Percentiles rank a stretch among this genome's conserved stretches.
Evolutionary conservation across 2,329 filamentous ascomycete genomes (phyloP).

Genomic region (Cladosporium sp.): DNA sequence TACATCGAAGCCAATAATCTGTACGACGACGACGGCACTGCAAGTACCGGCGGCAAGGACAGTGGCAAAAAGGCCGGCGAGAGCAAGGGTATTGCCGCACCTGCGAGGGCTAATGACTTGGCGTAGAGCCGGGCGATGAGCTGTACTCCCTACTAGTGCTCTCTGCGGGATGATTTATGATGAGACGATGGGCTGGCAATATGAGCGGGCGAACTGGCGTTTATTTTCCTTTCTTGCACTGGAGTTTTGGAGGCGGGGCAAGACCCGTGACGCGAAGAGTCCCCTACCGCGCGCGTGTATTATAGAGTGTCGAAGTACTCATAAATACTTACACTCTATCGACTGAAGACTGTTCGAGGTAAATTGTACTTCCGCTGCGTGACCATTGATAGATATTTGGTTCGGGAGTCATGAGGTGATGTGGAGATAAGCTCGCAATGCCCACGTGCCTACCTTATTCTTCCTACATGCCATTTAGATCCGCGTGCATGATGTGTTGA

Average conservation of each 20-base stretch:
- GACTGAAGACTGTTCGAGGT: background rate
- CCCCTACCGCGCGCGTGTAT: constrained; percentile 1
- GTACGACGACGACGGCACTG: constrained; percentile 35
- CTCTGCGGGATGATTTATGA: constrained; percentile 12
- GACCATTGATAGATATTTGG: too few relatives aligned
- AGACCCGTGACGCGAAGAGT: background rate
- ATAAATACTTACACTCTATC: constrained; percentile 1
- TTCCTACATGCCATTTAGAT: background rate
- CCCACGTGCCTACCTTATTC: background rate
- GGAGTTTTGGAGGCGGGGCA: background rate
- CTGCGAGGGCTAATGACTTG: constrained; percentile 7
- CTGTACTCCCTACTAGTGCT: background rate
- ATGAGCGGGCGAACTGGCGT: constrained; percentile 6
- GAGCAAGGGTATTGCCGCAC: constrained; percentile 18
- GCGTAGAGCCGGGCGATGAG: background rate
- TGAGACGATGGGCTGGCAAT: constrained; percentile 9
- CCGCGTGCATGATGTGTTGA: background rate
- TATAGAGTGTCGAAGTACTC: background rate
- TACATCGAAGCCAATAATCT: constrained; percentile 36
- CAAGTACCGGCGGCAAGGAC: constrained; percentile 20
- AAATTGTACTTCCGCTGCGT: too few relatives aligned
- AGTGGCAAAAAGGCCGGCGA: constrained; percentile 30
- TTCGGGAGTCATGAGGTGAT: background rate
- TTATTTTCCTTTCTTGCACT: background rate
- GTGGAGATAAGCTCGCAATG: constrained; percentile 10